phyloP scores from a whole-genome alignment of 2,329 filamentous ascomycete genomes.

The Ascochyta clinopodiicola region DNA sequence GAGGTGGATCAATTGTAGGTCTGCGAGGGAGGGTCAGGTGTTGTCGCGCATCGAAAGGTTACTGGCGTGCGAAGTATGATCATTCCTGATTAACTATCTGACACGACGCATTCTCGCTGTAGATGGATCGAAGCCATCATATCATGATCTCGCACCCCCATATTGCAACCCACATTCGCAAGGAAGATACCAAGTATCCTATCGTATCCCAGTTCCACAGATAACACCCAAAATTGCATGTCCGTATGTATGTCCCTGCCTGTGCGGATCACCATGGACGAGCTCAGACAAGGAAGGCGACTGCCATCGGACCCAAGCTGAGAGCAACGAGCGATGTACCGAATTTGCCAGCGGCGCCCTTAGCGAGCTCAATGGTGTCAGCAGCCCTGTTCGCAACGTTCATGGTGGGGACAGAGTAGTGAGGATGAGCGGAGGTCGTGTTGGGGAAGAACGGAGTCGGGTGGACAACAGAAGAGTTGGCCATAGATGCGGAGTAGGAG shows the following conservation, averaged over 20 bases:
- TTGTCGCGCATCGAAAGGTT: background rate
- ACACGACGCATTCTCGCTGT: background rate
- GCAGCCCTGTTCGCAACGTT: constrained; percentile 13
- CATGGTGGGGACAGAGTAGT: constrained; percentile 14
- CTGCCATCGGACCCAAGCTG: constrained; percentile 11
- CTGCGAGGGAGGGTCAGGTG: background rate
- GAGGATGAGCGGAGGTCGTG: constrained; percentile 9
- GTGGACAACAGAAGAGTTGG: constrained; percentile 8
- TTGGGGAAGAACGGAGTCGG: constrained; percentile 18
- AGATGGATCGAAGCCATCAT: background rate
- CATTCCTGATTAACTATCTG: background rate
- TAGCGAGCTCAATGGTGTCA: background rate
- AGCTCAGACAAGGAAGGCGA: constrained; percentile 9
- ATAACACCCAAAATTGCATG: background rate
- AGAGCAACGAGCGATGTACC: constrained; percentile 11
- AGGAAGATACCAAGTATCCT: constrained; percentile 4
- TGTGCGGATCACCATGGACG: background rate
- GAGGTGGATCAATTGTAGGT: too few relatives aligned
- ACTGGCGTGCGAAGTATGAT: background rate
- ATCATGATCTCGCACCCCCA: background rate
- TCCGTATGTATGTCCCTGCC: background rate
- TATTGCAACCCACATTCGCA: background rate
- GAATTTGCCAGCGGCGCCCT: constrained; percentile 7
- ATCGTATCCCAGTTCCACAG: background rate
- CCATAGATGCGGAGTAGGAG: constrained; percentile 8